Evolutionary conservation across 495 filamentous ascomycete genomes (phyloP), one percentile per base, ranked within the genome.

Genomic region (Chlorociboria aeruginascens): DNA sequence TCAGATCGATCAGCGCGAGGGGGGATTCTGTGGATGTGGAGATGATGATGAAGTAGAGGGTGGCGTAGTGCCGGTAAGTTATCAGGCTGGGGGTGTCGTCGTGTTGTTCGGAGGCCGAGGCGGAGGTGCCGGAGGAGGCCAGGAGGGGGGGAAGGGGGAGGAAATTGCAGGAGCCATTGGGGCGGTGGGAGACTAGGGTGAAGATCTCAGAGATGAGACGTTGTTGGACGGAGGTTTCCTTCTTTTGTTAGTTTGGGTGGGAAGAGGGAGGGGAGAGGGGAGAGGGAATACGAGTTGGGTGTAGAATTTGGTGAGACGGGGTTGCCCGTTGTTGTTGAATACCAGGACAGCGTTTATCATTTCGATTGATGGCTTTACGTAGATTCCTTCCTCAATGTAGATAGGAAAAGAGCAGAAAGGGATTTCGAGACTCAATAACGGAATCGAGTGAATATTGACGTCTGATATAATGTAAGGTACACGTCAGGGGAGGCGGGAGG

Each of bases 341-440:
- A 99, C 89, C 35, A 99, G 75, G 43, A 99, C 87, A 32, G 92
- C 92, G 75, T 96, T 99, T 68, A 99, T 97, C 92, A 99, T 98
- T 48, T 51, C 63, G 53, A 43, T n/a, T 2, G 40, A 29, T 4
- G 40, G 40, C 29, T 28, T 40, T 25, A 4, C 20, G 20, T 4
- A 25, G 20, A 25, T 25, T 25, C 20, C n/a, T n/a, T n/a, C n/a
- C n/a, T 25, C 2, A 4, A 25, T 25, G 20, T 25, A 4, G 1
- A 25, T 25, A 4, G 20, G 1, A 25, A 1, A 1, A 25, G 20
- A 25, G 20, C 20, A 25, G 20, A 25, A 25, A 25, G 20, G 4
- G 4, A 25, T 25, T 25, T 25, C 2, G 20, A 25, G 20, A 25
- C 4, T 25, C 4, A 25, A 25, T 25, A 25, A 25, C 20, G 20